Conservation (phyloP, 345 rosid species). For the Pugionium cornutum region DNA sequence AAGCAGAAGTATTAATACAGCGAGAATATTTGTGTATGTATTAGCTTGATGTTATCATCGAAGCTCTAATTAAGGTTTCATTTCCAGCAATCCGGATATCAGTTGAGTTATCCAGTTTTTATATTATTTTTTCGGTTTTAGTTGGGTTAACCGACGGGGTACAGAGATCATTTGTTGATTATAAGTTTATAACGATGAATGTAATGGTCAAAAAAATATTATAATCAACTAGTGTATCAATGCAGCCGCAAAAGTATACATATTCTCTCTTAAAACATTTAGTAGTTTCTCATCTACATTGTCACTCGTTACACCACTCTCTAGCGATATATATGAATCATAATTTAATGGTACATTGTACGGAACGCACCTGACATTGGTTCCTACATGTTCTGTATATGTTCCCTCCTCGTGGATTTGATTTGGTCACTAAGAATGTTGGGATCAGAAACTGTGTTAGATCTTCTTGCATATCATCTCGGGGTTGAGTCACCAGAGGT, state of each 20-base stretch:
- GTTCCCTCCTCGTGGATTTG: conserved; percentile 24
- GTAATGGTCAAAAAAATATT: conserved; percentile 27
- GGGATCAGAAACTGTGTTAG: neutral
- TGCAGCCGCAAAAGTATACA: conserved; percentile 28
- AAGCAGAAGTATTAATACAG: conserved; percentile 35
- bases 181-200: neutral
- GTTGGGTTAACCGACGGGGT: too few species aligned
- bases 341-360: conserved; percentile 37
- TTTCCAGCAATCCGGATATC: too few species aligned
- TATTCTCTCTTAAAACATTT: conserved; percentile 11
- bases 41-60: neutral
- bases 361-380: conserved; percentile 36
- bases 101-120: too few species aligned
- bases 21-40: conserved; percentile 26
- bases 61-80: too few species aligned
- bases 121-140: too few species aligned
- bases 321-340: conserved; percentile 15
- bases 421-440: neutral
- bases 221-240: conserved; percentile 25
- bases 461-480: conserved; percentile 45
- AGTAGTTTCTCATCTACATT: conserved; percentile 32
- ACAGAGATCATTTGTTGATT: neutral
- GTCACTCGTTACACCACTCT: neutral
- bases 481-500: conserved; percentile 40
- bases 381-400: conserved; percentile 31